These are phyloP conservation scores for Entrophospora sp. DNA, from an alignment of 192 early-diverging fungal genomes.

Conservation along the genomic window DNA sequence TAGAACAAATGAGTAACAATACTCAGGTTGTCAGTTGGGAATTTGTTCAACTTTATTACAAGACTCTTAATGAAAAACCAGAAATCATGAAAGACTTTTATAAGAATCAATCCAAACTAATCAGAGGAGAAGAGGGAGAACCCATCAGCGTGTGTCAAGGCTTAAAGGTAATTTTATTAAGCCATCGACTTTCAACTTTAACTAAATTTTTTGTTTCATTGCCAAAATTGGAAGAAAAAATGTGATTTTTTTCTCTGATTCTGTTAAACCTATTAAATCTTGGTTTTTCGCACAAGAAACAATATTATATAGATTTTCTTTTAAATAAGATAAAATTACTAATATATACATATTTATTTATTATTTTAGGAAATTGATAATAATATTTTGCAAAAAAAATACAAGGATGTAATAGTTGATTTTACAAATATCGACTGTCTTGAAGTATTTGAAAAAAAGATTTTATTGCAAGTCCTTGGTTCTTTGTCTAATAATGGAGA, in stretches of 20 bases:
- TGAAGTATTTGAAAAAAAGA: conserved; percentile 62
- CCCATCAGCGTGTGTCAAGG: conserved; percentile 51
- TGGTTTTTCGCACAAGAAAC: too few species aligned
- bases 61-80: conserved; percentile 74
- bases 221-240: neutral
- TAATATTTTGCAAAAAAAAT: conserved; percentile 64
- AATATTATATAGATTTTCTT: too few species aligned
- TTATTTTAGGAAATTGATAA: conserved; percentile 68
- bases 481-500: conserved; percentile 81
- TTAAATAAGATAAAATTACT: too few species aligned
- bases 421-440: conserved; percentile 83
- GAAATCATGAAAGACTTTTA: conserved; percentile 71
- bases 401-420: conserved; percentile 79
- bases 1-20: neutral
- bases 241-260: neutral
- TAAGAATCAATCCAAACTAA: conserved; percentile 68
- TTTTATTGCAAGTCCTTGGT: conserved; percentile 86
- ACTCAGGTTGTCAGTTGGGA: conserved; percentile 73
- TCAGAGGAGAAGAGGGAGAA: conserved; percentile 77
- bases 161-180: conserved; percentile 64
- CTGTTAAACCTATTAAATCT: neutral
- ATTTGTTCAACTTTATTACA: conserved; percentile 91
- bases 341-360: too few species aligned
- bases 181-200: too few species aligned
- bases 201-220: conserved; percentile 10